These are phyloP conservation scores for Conringia planisiliqua DNA, from an alignment of 345 rosid genomes.

Conservation along the genomic window DNA sequence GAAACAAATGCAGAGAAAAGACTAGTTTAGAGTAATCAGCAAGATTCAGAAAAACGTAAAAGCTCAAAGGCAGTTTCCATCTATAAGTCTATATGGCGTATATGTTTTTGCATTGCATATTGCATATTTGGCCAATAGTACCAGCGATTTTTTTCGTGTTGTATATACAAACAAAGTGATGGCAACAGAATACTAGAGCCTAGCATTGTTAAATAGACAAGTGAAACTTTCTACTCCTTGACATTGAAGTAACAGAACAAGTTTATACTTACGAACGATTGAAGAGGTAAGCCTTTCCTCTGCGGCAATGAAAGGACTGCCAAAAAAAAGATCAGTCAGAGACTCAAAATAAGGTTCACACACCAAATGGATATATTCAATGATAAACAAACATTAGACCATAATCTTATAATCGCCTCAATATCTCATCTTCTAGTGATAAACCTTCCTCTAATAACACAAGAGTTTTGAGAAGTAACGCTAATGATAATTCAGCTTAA, in stretches of 20 bases:
- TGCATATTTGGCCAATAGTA: neutral
- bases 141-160: neutral
- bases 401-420: neutral
- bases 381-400: neutral
- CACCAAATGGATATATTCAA: neutral
- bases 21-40: conserved; percentile 4
- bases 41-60: neutral
- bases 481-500: neutral
- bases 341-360: neutral
- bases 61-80: neutral
- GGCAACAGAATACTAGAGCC: neutral
- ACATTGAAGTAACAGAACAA: conserved; percentile 1
- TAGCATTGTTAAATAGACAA: neutral
- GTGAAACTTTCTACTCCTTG: no score
- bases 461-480: neutral
- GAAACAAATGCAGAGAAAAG: neutral
- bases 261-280: conserved; percentile 55
- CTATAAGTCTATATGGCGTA: neutral
- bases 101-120: neutral
- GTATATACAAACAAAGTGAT: neutral
- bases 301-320: conserved; percentile 67
- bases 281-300: conserved; percentile 85
- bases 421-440: neutral
- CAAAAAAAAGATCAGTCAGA: neutral
- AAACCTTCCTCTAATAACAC: neutral